Percentiles rank a stretch among this genome's conserved stretches.
Evolutionary conservation across 2,329 filamentous ascomycete species (phyloP).

Genomic region (Diaporthe sp.): DNA sequence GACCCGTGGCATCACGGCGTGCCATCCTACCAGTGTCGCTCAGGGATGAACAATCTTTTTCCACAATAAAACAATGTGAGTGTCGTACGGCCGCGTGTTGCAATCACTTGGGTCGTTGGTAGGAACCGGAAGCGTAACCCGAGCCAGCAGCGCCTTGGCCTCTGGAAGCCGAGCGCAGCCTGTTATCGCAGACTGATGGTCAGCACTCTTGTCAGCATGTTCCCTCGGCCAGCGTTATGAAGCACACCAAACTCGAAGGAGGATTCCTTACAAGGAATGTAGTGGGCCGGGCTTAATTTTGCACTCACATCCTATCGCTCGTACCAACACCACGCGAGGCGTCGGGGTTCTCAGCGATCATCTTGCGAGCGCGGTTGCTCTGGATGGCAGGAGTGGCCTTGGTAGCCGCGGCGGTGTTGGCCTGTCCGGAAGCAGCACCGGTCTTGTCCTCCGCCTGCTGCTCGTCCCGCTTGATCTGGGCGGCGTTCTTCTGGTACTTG

Average conservation of each 20-base stretch:
- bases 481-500: slow-evolving; percentile 99
- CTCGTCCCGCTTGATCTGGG: slow-evolving; percentile 89
- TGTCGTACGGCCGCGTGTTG: slow-evolving; percentile 43
- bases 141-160: slow-evolving; percentile 60
- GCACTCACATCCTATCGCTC: slow-evolving; percentile 97
- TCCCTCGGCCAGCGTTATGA: slow-evolving; percentile 82
- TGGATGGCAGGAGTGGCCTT: slow-evolving; percentile 75
- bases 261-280: slow-evolving; percentile 89
- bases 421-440: slow-evolving; percentile 74
- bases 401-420: slow-evolving; percentile 70
- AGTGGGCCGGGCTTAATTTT: slow-evolving; percentile 69
- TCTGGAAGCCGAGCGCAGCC: slow-evolving; percentile 87
- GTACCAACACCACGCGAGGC: slow-evolving; percentile 82
- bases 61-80: slow-evolving; percentile 44
- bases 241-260: slow-evolving; percentile 88
- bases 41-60: slow-evolving; percentile 44
- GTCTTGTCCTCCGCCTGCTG: slow-evolving; percentile 84
- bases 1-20: slow-evolving; percentile 55
- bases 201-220: slow-evolving; percentile 83
- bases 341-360: slow-evolving; percentile 81
- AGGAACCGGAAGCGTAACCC: slow-evolving; percentile 58
- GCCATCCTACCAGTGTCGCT: slow-evolving; percentile 46
- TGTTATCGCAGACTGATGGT: slow-evolving; percentile 88
- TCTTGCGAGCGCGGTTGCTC: slow-evolving; percentile 85
- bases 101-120: slow-evolving; percentile 59